A percentile compares a stretch with the other conserved stretches of the same genome.
These are phyloP conservation scores for Alnus rubra DNA, from an alignment of 306 rosid genomes.

Conservation along the genomic window DNA sequence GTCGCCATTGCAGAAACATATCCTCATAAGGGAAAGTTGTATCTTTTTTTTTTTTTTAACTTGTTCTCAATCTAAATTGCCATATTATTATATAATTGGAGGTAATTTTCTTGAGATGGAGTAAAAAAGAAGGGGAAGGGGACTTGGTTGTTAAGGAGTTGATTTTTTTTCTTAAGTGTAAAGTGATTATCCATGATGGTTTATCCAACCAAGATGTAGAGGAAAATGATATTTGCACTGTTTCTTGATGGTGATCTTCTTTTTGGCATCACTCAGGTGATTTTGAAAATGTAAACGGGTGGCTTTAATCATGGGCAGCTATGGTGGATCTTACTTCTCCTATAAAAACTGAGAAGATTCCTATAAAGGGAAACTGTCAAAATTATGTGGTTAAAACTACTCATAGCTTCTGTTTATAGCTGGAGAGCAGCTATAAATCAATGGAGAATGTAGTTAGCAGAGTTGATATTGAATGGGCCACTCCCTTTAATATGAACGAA, in stretches of 20 bases:
- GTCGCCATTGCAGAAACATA: background rate
- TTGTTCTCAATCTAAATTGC: slow-evolving; percentile 26
- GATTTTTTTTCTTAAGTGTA: slow-evolving; percentile 29
- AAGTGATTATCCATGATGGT: slow-evolving; percentile 30
- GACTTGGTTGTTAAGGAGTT: background rate
- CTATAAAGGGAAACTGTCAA: slow-evolving; percentile 5
- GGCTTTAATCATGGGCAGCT: slow-evolving; percentile 3
- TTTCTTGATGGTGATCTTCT: slow-evolving; percentile 22
- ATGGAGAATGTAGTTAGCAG: slow-evolving; percentile 40
- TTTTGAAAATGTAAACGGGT: slow-evolving; percentile 26
- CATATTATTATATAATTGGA: background rate
- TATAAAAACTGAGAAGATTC: background rate
- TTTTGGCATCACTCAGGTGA: slow-evolving; percentile 25
- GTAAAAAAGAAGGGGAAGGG: too few species aligned
- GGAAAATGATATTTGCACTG: slow-evolving; percentile 21
- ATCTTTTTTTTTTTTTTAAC: slow-evolving; percentile 17
- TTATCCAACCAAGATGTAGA: slow-evolving; percentile 5
- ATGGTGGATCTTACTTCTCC: slow-evolving; percentile 16
- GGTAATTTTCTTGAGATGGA: too few species aligned
- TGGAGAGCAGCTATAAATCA: slow-evolving; percentile 36
- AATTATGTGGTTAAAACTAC: background rate
- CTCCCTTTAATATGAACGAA: slow-evolving; percentile 22
- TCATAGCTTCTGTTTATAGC: background rate
- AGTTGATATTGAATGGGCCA: slow-evolving; percentile 35
- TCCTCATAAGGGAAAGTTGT: background rate